Evolutionary conservation across 169 alveolate species (phyloP).

Genomic region (Cryptosporidium viatorum): DNA sequence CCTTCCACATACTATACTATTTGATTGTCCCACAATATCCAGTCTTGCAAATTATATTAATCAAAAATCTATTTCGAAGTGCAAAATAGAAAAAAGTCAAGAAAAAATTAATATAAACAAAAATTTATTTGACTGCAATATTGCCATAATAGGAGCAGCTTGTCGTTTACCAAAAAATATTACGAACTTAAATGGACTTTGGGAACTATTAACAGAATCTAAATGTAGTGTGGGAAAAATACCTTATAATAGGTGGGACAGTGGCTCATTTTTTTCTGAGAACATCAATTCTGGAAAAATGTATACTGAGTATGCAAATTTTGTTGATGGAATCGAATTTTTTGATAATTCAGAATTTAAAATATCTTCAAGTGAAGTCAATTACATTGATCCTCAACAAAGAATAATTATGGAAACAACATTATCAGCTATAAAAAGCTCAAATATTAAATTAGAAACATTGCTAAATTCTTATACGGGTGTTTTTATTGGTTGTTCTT

Average conservation of each 20-base stretch:
- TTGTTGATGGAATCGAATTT: conserved; percentile 59
- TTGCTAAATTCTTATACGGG: conserved; percentile 64
- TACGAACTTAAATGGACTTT: conserved; percentile 1
- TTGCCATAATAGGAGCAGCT: conserved; percentile 49
- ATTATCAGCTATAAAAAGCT: conserved; percentile 25
- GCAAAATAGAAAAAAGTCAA: background rate
- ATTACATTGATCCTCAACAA: conserved; percentile 84
- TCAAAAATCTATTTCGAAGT: conserved; percentile 3
- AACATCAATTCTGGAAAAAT: background rate
- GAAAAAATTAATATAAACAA: background rate
- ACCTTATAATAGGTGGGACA: conserved; percentile 73
- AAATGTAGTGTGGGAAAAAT: conserved; percentile 15
- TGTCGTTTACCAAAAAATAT: conserved; percentile 59
- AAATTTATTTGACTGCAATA: background rate
- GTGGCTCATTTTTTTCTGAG: conserved; percentile 8
- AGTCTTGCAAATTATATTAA: conserved; percentile 40
- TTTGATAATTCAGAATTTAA: conserved; percentile 76
- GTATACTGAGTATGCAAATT: conserved; percentile 42
- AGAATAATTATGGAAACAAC: conserved; percentile 78
- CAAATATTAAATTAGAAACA: conserved; percentile 4
- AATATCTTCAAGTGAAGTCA: conserved; percentile 75
- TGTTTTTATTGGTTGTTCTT: conserved; percentile 78
- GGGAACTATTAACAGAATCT: conserved; percentile 12
- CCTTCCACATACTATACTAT: conserved; percentile 44
- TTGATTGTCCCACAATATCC: conserved; percentile 51